phyloP scores from a whole-genome alignment of 257 asterid genomes.

The Solanum tacnaense region DNA sequence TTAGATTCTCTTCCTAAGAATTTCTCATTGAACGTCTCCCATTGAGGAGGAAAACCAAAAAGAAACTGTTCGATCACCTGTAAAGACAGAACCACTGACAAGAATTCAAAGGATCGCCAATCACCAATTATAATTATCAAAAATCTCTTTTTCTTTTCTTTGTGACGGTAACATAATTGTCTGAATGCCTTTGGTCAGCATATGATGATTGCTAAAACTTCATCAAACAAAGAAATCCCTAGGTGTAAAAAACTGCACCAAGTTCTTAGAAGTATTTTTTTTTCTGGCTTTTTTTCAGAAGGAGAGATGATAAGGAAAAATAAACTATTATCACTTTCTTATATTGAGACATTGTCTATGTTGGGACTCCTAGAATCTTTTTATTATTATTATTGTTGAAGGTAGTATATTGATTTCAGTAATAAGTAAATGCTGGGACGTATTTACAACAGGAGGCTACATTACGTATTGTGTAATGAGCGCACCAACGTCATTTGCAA shows the following conservation, averaged over 20 bases:
- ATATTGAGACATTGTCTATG: neutral
- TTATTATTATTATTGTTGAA: neutral
- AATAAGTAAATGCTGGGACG: neutral
- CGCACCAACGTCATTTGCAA: neutral
- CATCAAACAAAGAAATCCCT: neutral
- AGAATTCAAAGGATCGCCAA: neutral
- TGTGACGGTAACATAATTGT: neutral
- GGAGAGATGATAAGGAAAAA: neutral
- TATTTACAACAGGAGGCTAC: neutral
- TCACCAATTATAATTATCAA: neutral
- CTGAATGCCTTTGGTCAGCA: neutral
- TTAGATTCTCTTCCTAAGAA: conserved; percentile 21
- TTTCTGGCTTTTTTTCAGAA: neutral
- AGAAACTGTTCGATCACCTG: conserved; percentile 56
- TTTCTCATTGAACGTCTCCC: conserved; percentile 47
- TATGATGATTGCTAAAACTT: neutral
- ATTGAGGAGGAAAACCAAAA: conserved; percentile 63
- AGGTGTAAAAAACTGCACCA: neutral
- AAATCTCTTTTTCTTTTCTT: neutral
- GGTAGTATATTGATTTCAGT: neutral
- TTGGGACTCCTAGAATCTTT: neutral
- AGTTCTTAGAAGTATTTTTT: neutral
- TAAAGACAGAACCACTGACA: neutral
- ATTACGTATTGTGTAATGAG: neutral
- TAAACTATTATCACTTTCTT: neutral